Evolutionary conservation across 805 yeast species (phyloP).

Genomic region (Kazachstania psychrophila): DNA sequence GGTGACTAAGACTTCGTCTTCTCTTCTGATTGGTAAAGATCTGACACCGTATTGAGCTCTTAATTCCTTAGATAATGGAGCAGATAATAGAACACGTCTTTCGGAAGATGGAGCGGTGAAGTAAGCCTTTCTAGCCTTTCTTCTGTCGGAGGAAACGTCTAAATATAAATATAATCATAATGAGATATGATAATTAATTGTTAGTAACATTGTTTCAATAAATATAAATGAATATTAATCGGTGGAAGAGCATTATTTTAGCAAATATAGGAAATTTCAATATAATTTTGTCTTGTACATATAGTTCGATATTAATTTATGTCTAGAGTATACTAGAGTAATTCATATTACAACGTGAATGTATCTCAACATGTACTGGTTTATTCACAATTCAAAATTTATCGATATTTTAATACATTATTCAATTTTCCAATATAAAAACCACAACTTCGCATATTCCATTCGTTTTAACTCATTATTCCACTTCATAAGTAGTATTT

Average conservation of each 20-base stretch:
- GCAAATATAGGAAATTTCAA: not conserved
- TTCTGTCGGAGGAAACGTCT: constrained; percentile 99
- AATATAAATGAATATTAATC: not conserved
- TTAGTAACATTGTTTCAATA: constrained; percentile 6
- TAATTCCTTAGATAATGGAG: constrained; percentile 98
- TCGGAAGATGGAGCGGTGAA: constrained; percentile 94
- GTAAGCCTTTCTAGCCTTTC: constrained; percentile 99
- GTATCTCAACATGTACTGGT: too few relatives aligned
- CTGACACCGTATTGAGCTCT: constrained; percentile 94
- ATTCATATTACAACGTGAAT: too few relatives aligned
- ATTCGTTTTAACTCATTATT: not conserved
- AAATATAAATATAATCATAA: constrained; percentile 4
- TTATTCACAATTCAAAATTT: too few relatives aligned
- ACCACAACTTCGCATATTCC: not conserved
- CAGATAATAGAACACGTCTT: constrained; percentile 91
- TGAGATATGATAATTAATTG: not conserved
- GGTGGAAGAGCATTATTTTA: not conserved
- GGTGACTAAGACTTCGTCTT: constrained; percentile 89
- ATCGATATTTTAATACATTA: too few relatives aligned
- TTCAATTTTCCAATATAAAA: too few relatives aligned
- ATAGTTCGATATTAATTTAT: too few relatives aligned
- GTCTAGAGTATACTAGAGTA: too few relatives aligned
- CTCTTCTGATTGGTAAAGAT: constrained; percentile 95
- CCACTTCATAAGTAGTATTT: not conserved
- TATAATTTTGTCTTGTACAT: too few relatives aligned